Evolutionary conservation across 768 basidiomycete genomes (phyloP).

Genomic region (Psilocybe tampanensis): DNA sequence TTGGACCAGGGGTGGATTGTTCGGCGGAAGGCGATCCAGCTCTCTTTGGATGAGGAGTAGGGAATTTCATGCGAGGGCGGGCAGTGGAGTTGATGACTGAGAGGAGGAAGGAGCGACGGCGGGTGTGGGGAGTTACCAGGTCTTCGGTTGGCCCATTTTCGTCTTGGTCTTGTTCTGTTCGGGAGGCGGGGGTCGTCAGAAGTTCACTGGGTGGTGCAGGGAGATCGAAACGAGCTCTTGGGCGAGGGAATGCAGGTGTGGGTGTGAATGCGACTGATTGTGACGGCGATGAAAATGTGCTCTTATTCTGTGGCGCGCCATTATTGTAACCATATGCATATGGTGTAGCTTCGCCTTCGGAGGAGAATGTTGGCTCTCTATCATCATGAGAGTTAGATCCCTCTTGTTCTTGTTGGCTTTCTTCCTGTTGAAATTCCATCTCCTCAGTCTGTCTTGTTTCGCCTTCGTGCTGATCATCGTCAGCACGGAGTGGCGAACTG

Average conservation of each 20-base stretch:
- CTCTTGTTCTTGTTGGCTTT: slow-evolving; percentile 12
- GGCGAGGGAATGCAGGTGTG: slow-evolving; percentile 64
- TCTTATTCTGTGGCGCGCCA: slow-evolving; percentile 30
- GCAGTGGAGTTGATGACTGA: slow-evolving; percentile 83
- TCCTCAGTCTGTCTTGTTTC: slow-evolving; percentile 18
- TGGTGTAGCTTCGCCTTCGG: slow-evolving; percentile 54
- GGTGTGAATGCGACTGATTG: slow-evolving; percentile 65
- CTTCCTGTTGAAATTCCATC: slow-evolving; percentile 25
- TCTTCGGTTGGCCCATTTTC: slow-evolving; percentile 36
- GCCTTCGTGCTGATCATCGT: no score
- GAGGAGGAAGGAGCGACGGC: slow-evolving; percentile 80
- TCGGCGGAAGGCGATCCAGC: slow-evolving; percentile 34
- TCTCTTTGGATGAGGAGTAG: slow-evolving; percentile 61
- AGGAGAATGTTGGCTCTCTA: slow-evolving; percentile 72
- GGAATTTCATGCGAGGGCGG: slow-evolving; percentile 67
- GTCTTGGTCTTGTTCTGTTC: slow-evolving; percentile 22
- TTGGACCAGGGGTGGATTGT: slow-evolving; percentile 36
- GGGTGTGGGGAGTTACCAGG: slow-evolving; percentile 68
- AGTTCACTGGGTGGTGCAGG: slow-evolving; percentile 46
- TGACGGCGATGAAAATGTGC: slow-evolving; percentile 55
- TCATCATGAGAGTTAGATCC: slow-evolving; percentile 23
- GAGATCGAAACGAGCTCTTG: slow-evolving; percentile 63
- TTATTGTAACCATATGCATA: slow-evolving; percentile 29
- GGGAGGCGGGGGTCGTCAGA: slow-evolving; percentile 37
- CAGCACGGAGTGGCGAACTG: slow-evolving; percentile 40